A percentile compares a stretch with the other conserved stretches of the same genome.
Conservation (phyloP, 2,329 filamentous ascomycete genomes). For the Alternaria sp. region DNA sequence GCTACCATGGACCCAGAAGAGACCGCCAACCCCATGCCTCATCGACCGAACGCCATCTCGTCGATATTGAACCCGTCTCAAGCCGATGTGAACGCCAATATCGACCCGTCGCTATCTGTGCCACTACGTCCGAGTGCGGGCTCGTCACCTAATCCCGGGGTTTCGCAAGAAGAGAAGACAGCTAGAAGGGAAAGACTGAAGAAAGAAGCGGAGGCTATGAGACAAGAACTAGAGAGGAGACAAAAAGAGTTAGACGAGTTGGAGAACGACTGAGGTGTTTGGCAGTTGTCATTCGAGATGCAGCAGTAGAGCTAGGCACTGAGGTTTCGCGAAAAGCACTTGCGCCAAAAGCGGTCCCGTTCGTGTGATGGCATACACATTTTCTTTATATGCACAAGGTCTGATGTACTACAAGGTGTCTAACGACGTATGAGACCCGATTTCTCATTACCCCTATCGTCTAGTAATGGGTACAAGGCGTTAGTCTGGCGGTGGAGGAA, state of each 20-base stretch:
- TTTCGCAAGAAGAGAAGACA: conserved; percentile 37
- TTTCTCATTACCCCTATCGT: rapidly evolving
- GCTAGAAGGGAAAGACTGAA: conserved; percentile 38
- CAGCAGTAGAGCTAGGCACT: not conserved
- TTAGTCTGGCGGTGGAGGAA: not conserved
- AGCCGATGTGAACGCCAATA: conserved; percentile 32
- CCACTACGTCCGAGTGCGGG: conserved; percentile 25
- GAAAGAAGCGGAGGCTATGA: conserved; percentile 41
- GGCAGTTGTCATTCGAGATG: not conserved
- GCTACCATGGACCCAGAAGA: conserved; percentile 40
- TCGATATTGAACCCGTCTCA: conserved; percentile 42
- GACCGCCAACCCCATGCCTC: conserved; percentile 31
- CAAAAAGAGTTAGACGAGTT: conserved; percentile 42
- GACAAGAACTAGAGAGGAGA: conserved; percentile 35
- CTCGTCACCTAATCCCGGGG: conserved; percentile 22
- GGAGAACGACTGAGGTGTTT: conserved; percentile 31
- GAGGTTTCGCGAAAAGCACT: not conserved
- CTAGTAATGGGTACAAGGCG: not conserved
- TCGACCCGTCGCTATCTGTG: conserved; percentile 41
- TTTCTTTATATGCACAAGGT: not conserved
- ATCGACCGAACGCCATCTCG: conserved; percentile 43
- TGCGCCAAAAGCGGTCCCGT: not conserved
- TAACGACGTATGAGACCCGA: not conserved
- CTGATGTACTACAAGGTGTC: not conserved
- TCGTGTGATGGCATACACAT: not conserved